Evolutionary conservation across 1,284 basidiomycete genomes (phyloP).

Genomic region (Ganoderma boninense): DNA sequence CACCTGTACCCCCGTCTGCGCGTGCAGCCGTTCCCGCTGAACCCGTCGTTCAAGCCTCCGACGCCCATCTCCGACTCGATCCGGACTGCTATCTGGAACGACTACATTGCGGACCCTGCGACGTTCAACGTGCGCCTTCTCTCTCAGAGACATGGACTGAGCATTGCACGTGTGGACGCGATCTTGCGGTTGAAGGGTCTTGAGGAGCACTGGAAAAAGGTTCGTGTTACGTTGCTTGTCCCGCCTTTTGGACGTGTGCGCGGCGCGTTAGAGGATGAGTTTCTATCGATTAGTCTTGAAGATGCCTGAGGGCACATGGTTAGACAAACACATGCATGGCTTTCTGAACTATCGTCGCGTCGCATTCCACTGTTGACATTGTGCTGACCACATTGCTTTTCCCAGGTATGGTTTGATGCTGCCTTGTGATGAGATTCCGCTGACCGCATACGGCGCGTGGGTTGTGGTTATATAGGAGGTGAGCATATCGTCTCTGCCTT

Average conservation of each 20-base stretch:
- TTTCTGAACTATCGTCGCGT: slow-evolving; percentile 49
- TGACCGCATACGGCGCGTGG: neutral
- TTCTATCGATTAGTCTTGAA: slow-evolving; percentile 89
- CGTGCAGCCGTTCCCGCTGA: slow-evolving; percentile 80
- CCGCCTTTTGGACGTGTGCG: slow-evolving; percentile 24
- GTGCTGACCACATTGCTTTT: slow-evolving; percentile 21
- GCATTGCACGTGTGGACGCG: slow-evolving; percentile 81
- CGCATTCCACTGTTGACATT: slow-evolving; percentile 25
- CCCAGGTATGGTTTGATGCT: slow-evolving; percentile 33
- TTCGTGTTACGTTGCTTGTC: slow-evolving; percentile 47
- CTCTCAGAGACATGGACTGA: slow-evolving; percentile 66
- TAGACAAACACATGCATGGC: slow-evolving; percentile 57
- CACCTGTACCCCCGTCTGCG: neutral
- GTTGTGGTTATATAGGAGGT: slow-evolving; percentile 40
- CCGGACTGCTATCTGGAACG: slow-evolving; percentile 60
- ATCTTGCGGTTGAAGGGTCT: slow-evolving; percentile 82
- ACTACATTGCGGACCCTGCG: slow-evolving; percentile 65
- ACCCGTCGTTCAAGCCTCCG: slow-evolving; percentile 81
- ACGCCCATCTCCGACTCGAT: slow-evolving; percentile 72
- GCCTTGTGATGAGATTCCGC: neutral
- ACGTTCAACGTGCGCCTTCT: slow-evolving; percentile 67
- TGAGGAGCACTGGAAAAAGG: slow-evolving; percentile 75
- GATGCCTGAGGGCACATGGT: slow-evolving; percentile 65
- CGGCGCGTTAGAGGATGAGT: slow-evolving; percentile 60
- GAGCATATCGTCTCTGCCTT: slow-evolving; percentile 17